phyloP scores from a whole-genome alignment of 2,329 filamentous ascomycete species.

The Colletotrichum noveboracense region DNA sequence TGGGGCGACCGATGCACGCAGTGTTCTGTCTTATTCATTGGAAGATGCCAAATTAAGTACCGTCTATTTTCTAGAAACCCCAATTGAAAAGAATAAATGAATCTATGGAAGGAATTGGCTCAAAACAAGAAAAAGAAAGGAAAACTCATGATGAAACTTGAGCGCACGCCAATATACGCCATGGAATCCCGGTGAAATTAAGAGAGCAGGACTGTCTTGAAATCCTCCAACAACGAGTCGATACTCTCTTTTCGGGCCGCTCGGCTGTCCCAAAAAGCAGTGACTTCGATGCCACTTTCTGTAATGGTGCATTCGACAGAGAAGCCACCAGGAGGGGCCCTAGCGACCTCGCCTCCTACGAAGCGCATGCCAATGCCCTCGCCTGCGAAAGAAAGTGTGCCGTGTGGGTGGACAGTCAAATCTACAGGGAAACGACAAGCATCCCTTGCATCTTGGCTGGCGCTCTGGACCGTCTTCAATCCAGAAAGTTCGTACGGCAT shows the following conservation, averaged over 20 bases:
- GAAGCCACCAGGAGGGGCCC: not conserved
- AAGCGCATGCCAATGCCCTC: not conserved
- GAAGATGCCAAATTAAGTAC: not conserved
- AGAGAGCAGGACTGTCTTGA: not conserved
- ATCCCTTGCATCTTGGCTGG: slow-evolving; percentile 1
- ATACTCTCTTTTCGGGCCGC: not conserved
- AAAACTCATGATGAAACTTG: not conserved
- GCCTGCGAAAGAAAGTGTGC: not conserved
- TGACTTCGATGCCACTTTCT: not conserved
- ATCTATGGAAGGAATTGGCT: not conserved
- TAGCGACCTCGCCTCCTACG: not conserved
- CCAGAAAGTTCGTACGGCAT: slow-evolving; percentile 5
- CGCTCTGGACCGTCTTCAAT: not conserved
- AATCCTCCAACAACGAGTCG: not conserved
- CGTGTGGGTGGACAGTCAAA: not conserved
- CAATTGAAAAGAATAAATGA: not conserved
- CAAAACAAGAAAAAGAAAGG: not conserved
- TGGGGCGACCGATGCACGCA: not conserved
- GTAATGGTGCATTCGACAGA: not conserved
- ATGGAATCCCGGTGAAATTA: not conserved
- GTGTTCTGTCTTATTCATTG: not conserved
- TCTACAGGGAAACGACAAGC: slow-evolving; percentile 8
- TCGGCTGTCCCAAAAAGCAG: not conserved
- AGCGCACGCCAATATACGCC: not conserved
- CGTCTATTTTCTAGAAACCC: not conserved